Conservation (phyloP, 2,329 filamentous ascomycete species). For the Alternaria arbusti region DNA sequence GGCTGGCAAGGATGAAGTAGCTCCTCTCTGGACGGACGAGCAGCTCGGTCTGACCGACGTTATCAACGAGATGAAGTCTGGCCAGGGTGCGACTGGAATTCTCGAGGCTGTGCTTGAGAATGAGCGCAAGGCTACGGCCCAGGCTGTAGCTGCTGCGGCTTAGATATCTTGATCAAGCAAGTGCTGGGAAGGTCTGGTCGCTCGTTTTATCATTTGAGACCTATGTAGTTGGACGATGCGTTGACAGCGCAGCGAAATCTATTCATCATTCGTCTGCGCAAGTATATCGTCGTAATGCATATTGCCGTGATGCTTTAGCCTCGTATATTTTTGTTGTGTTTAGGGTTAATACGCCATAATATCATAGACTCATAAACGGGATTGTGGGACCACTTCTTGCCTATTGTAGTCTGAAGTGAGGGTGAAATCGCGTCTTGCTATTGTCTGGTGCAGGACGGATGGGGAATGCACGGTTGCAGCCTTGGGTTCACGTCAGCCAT, state of each 20-base stretch:
- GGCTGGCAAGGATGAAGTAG: constrained; percentile 62
- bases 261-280: constrained; percentile 1
- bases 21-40: constrained; percentile 88
- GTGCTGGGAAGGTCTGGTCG: constrained; percentile 31
- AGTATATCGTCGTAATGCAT: not conserved
- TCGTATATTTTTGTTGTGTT: fast-evolving
- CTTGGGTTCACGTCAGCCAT: constrained; percentile 7
- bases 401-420: not conserved
- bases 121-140: constrained; percentile 52
- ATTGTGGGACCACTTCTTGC: not conserved
- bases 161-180: constrained; percentile 10
- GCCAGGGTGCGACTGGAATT: constrained; percentile 52
- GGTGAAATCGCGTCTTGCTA: not conserved
- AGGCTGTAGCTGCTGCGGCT: constrained; percentile 53
- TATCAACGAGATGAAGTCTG: constrained; percentile 60
- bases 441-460: not conserved
- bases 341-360: fast-evolving
- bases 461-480: constrained; percentile 7
- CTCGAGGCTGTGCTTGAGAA: constrained; percentile 58
- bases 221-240: constrained; percentile 8
- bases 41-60: constrained; percentile 76
- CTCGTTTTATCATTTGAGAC: constrained; percentile 39
- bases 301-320: not conserved
- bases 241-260: constrained; percentile 7
- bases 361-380: fast-evolving